These are phyloP conservation scores for Antitrichia curtipendula DNA, from an alignment of 225 moss, liverwort and hornwort species.

Conservation along the genomic window DNA sequence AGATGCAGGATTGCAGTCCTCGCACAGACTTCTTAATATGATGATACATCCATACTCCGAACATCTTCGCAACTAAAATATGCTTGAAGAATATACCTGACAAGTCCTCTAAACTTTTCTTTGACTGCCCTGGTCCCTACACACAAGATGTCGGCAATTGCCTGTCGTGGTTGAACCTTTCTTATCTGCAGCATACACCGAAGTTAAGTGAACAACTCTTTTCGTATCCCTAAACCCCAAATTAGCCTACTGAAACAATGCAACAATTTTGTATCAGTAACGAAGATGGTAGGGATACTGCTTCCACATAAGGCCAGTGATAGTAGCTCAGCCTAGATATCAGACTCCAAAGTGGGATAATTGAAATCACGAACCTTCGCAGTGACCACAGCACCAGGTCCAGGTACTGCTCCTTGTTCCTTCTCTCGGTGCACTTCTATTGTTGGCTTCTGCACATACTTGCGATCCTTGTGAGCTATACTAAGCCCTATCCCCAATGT, in stretches of 20 bases:
- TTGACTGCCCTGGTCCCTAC: constrained; percentile 76
- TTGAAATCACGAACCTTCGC: constrained; percentile 54
- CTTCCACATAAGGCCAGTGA: background rate
- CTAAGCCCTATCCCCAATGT: background rate
- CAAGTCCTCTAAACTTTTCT: constrained; percentile 85
- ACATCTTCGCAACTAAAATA: background rate
- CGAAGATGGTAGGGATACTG: background rate
- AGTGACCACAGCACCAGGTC: constrained; percentile 70
- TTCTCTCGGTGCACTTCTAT: constrained; percentile 77
- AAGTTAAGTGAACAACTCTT: background rate
- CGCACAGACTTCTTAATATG: background rate
- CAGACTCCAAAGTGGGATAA: background rate
- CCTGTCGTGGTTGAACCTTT: constrained; percentile 76
- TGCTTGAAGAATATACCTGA: constrained; percentile 36
- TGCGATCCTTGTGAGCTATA: background rate
- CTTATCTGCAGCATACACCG: constrained; percentile 44
- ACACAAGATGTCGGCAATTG: constrained; percentile 73
- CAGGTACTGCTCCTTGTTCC: constrained; percentile 81
- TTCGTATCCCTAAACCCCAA: background rate
- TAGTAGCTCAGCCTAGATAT: background rate
- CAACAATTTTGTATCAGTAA: background rate
- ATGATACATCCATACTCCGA: background rate
- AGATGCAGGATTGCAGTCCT: background rate
- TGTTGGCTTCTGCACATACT: constrained; percentile 51
- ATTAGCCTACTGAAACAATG: background rate